Evolutionary conservation across 2,329 filamentous ascomycete genomes (phyloP), one percentile per base, ranked within the genome.

Genomic region (Xylariales sp.): DNA sequence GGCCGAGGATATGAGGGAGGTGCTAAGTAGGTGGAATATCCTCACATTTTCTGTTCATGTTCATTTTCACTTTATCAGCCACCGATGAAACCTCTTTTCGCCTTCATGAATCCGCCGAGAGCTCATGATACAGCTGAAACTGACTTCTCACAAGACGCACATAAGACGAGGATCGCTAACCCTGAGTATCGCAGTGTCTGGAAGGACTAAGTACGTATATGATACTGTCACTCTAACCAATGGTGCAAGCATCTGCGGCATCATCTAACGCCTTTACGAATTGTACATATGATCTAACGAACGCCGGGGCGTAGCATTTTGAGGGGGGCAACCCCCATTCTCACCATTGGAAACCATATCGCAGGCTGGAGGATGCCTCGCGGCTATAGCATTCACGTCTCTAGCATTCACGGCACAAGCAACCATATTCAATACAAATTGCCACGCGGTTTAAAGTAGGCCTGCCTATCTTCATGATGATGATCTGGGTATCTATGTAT

Each of bases 1-100:
- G 82, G 85, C 86, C 80, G 83, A 52, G 69, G 62, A 7, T 61
- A 55, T 39, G 67, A 68, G 49, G 64, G 57, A 16, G 55, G 30
- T 36, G 43, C 67, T 23, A 69, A 69, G 68, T 66, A 69, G 64
- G 66, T 69, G 36, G 53, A 23, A 23, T 23, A 23, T 30, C 59
- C 41, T 39, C 41, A 23, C 23, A 23, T 23, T 10, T 10, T 30
- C 50, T 50, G 52, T 49, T 39, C 53, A 60, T 55, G 5, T 41
- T 41, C 39, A 4, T 41, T 12, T 55, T n/a, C 36, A 39, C 12
- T 54, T 43, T 28, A 39, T 45, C 43, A 34, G 52, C 18, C 43
- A n/a, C 16, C 5, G 12, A 45, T 9, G 14, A 32, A 7, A 7
- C 39, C 18, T 30, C 30, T 23, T 18, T 23, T 36, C 49, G 28